Base-by-base conservation (phyloP, 169 alveolate genomes). In the Sarcocystis neurona region DNA sequence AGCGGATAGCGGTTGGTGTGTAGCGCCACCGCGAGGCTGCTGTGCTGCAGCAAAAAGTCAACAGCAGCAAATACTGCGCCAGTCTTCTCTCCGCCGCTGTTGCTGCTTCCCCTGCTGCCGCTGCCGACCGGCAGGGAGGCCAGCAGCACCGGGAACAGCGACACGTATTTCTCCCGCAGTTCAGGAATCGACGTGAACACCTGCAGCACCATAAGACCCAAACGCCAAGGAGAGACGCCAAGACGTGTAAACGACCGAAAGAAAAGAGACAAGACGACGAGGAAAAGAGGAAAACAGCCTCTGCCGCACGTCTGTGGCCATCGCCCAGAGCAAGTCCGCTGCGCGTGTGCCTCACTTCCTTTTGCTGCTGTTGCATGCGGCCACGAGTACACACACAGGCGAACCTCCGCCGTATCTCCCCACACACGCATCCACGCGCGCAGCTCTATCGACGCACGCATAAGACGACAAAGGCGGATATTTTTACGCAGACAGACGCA, bases 11-110 rank as follows among this genome's bases (percentile, higher is more conserved):
- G 85, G 37, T 60, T 85, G 27, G 90, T 70, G 79, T 85, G 90
- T 47, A 85, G 78, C 30, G 90, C 90, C 56, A 68, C 85, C 37
- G 90, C 72, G 70, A 85, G 85, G 5, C 85, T 58, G 68, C 90
- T 79, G 32, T 68, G 85, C 85, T 72, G 85, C 63, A 85, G 34
- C 15, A 72, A 53, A 53, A 72, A 72, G 32, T 72, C 82, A 12
- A 53, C 1, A 72, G 56, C 18, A 48, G 39, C 30, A 79, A 74
- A 79, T 41, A 79, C 50, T 48, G 47, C 23, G 87, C 70, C 41
- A n/a, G n/a, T n/a, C n/a, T n/a, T n/a, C n/a, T n/a, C 43, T 6
- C 30, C 39, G 34, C 75, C 58, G 82, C 20, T 23, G 82, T 4
- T 56, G 90, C 79, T n/a, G 77, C 53, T 60, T 50, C 58, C 27